A percentile compares a stretch with the other conserved stretches of the same genome.
Evolutionary conservation across 2,329 filamentous ascomycete genomes (phyloP).

Genomic region (Verticillium isaacii): DNA sequence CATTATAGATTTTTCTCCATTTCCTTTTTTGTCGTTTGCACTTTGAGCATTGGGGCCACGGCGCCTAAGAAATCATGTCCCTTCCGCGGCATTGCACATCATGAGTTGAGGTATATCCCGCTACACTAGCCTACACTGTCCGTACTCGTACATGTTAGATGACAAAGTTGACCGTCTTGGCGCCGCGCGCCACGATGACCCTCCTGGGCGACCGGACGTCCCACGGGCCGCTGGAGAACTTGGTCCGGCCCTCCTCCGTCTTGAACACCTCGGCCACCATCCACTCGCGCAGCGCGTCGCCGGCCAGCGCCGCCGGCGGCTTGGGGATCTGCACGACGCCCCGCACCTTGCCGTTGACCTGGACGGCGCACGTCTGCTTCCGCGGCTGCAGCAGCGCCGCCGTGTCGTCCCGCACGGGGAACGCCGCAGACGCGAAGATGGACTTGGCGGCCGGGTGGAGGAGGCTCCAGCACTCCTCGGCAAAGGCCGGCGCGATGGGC

Average conservation of each 20-base stretch:
- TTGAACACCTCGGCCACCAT: conserved; percentile 56
- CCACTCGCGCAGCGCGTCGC: conserved; percentile 50
- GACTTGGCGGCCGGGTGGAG: conserved; percentile 37
- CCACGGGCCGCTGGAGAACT: conserved; percentile 41
- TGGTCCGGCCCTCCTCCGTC: conserved; percentile 54
- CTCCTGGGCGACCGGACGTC: conserved; percentile 52
- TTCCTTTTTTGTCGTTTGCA: background rate
- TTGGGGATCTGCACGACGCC: conserved; percentile 62
- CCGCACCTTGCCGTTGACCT: conserved; percentile 75
- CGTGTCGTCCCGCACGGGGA: conserved; percentile 54
- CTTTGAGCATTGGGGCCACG: background rate
- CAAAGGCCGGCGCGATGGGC: conserved; percentile 73
- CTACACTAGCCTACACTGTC: conserved; percentile 5
- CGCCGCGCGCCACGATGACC: conserved; percentile 61
- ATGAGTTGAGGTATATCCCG: conserved; percentile 10
- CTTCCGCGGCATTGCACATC: background rate
- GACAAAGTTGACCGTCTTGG: conserved; percentile 73
- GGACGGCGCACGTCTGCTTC: conserved; percentile 58
- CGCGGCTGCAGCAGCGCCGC: conserved; percentile 43
- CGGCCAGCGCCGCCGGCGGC: conserved; percentile 34
- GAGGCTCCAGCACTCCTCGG: conserved; percentile 74
- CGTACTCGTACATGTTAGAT: conserved; percentile 24
- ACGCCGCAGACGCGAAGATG: conserved; percentile 43
- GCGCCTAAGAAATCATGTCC: background rate
- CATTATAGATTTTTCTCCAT: background rate